A percentile compares a stretch with the other conserved stretches of the same genome.
phyloP scores from a whole-genome alignment of 2,329 filamentous ascomycete genomes.

The Nigrospora osmanthi region DNA sequence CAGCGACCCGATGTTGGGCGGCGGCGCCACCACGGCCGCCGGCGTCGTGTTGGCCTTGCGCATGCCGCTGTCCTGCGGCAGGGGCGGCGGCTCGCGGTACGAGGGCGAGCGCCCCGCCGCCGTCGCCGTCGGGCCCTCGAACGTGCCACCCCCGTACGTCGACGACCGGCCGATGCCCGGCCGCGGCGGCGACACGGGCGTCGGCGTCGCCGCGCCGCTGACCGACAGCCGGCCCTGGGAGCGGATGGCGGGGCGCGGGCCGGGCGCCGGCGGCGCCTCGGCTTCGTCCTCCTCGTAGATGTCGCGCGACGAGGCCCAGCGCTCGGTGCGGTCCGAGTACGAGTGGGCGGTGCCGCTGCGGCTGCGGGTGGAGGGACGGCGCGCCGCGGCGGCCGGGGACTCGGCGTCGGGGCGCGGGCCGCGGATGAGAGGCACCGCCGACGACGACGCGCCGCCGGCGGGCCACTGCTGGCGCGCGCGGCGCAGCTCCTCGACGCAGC shows the following conservation, averaged over 20 bases:
- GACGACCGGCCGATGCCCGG: slow-evolving; percentile 18
- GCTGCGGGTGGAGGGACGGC: slow-evolving; percentile 20
- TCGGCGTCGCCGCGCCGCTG: slow-evolving; percentile 12
- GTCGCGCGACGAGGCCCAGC: slow-evolving; percentile 17
- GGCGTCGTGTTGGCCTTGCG: slow-evolving; percentile 13
- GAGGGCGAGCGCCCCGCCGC: neutral
- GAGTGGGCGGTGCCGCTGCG: slow-evolving; percentile 43
- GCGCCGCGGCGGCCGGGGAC: neutral
- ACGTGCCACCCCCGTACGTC: slow-evolving; percentile 10
- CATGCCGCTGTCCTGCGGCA: slow-evolving; percentile 9
- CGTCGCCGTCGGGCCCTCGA: slow-evolving; percentile 7
- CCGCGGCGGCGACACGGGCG: slow-evolving; percentile 16
- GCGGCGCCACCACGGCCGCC: neutral
- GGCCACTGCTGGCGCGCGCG: slow-evolving; percentile 41
- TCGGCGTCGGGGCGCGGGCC: slow-evolving; percentile 16
- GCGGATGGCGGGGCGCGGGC: slow-evolving; percentile 23
- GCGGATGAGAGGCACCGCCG: neutral
- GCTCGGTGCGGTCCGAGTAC: slow-evolving; percentile 26
- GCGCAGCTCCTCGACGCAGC: slow-evolving; percentile 74
- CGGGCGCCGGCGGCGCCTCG: neutral
- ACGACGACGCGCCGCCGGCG: slow-evolving; percentile 11
- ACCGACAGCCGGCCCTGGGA: slow-evolving; percentile 20
- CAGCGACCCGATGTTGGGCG: slow-evolving; percentile 23
- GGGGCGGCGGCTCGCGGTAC: slow-evolving; percentile 20
- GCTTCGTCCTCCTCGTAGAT: slow-evolving; percentile 25